Percentiles rank a stretch among this genome's conserved stretches.
phyloP scores from a whole-genome alignment of 345 rosid genomes.

The Acer saccharum region DNA sequence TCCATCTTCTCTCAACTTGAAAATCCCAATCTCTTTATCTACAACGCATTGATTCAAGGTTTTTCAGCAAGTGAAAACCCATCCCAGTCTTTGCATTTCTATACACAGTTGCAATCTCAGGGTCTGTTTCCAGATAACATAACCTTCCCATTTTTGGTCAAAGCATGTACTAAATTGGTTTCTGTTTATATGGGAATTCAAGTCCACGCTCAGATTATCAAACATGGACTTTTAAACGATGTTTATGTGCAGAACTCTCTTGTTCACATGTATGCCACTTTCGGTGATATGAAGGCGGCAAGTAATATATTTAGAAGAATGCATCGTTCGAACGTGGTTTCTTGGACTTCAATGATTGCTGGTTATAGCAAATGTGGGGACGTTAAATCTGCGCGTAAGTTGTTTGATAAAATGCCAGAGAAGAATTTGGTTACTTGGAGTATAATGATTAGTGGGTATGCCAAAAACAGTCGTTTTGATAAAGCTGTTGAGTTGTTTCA shows the following conservation, averaged over 20 bases:
- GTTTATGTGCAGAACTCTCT: constrained; percentile 65
- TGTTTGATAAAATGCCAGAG: constrained; percentile 80
- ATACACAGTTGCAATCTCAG: constrained; percentile 37
- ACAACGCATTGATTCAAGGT: constrained; percentile 56
- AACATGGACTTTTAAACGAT: constrained; percentile 54
- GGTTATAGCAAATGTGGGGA: constrained; percentile 51
- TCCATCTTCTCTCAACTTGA: constrained; percentile 52
- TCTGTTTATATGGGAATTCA: constrained; percentile 49
- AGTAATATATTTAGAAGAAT: constrained; percentile 41
- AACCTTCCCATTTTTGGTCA: constrained; percentile 65
- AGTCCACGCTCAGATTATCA: constrained; percentile 55
- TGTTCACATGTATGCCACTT: constrained; percentile 62
- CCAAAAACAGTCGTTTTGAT: constrained; percentile 39
- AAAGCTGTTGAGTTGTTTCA: constrained; percentile 58
- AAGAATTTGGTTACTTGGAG: constrained; percentile 78
- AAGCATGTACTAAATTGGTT: constrained; percentile 49
- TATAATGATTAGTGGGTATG: constrained; percentile 70
- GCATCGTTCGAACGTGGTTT: constrained; percentile 51
- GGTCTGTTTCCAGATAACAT: constrained; percentile 60
- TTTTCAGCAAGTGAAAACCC: constrained; percentile 49
- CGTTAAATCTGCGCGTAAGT: constrained; percentile 46
- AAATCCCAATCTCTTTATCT: constrained; percentile 60
- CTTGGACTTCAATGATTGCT: constrained; percentile 72
- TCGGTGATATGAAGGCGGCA: constrained; percentile 54
- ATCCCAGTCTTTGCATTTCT: constrained; percentile 42